Percentiles rank a stretch among this genome's conserved stretches.
Evolutionary conservation across 225 moss, liverwort and hornwort species (phyloP).

Genomic region (Lunularia cruciata): DNA sequence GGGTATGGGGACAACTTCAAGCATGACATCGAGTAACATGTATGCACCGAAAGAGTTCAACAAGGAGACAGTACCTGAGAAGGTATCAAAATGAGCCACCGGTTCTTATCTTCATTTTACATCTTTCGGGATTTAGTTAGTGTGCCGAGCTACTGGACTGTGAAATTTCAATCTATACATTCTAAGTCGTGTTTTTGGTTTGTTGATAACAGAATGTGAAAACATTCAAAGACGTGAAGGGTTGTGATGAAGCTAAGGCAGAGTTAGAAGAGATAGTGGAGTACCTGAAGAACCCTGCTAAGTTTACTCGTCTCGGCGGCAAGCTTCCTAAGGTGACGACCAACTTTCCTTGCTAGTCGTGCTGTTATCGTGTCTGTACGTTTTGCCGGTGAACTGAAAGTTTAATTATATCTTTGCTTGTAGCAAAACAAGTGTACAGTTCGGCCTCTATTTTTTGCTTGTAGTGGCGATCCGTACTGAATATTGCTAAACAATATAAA

Average conservation of each 20-base stretch:
- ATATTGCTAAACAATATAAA: background rate
- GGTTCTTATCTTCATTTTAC: no score
- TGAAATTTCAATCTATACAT: background rate
- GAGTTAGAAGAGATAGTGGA: slow-evolving; percentile 99
- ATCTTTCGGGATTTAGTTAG: background rate
- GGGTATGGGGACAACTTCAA: slow-evolving; percentile 86
- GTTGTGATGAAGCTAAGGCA: slow-evolving; percentile 98
- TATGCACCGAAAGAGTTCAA: slow-evolving; percentile 97
- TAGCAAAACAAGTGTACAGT: no score
- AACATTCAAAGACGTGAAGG: slow-evolving; percentile 98
- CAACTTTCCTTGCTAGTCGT: background rate
- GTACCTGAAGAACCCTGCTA: slow-evolving; percentile 87
- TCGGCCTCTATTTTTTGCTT: no score
- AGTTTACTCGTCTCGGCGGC: slow-evolving; percentile 98
- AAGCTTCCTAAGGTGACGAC: slow-evolving; percentile 86
- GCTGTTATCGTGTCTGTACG: no score
- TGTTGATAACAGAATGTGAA: slow-evolving; percentile 69
- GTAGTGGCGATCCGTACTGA: background rate
- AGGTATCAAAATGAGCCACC: slow-evolving; percentile 43
- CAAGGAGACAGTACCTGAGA: slow-evolving; percentile 92
- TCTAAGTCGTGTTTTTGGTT: background rate
- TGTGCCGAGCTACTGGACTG: background rate
- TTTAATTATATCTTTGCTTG: no score
- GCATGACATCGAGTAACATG: slow-evolving; percentile 84
- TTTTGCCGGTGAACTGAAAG: no score